Base-by-base conservation (phyloP, 352 stramenopile genomes). In the Phytopythium boreale region DNA sequence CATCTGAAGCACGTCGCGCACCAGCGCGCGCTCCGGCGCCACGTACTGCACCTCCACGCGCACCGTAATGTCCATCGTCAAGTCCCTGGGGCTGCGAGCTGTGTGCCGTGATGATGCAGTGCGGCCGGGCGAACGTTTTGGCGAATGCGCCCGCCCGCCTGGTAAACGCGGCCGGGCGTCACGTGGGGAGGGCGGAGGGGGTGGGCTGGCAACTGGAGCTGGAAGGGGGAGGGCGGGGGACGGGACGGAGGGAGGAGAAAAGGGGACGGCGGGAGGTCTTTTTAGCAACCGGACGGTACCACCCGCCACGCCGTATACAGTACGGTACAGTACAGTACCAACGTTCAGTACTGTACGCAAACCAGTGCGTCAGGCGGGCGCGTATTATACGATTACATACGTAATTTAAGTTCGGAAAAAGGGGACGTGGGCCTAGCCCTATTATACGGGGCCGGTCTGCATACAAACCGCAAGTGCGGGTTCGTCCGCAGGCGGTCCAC, bases 11-110 rank as follows among this genome's bases (percentile, higher is more conserved):
- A 94, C 78, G 68, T 94, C 82, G 39, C 79, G 77, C 34, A 92
- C 79, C 10, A 79, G 67, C 58, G 80, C 82, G 59, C 76, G 59
- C 59, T 81, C 77, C 4, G 84, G 84, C 51, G 80, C 82, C 36
- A 87, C 82, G 68, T 93, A 93, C 67, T 91, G 82, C 63, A 93
- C 79, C 65, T 91, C 82, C 17, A 91, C 82, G 68, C 82, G 82
- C 34, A 91, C 82, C 1, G 83, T 92, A 56, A 92, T 92, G 64
- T 92, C 83, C 83, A 92, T 91, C 4, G 9, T 20, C 43, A 12
- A n/a, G 34, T n/a, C n/a, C n/a, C n/a, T n/a, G n/a, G n/a, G n/a
- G n/a, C n/a, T n/a, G n/a, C n/a, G n/a, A n/a, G n/a, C n/a, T n/a
- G n/a, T n/a, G n/a, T n/a, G n/a, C n/a, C n/a, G 29, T 34, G 29